phyloP scores from a whole-genome alignment of 2,329 filamentous ascomycete genomes.

The Xylaria sp. region DNA sequence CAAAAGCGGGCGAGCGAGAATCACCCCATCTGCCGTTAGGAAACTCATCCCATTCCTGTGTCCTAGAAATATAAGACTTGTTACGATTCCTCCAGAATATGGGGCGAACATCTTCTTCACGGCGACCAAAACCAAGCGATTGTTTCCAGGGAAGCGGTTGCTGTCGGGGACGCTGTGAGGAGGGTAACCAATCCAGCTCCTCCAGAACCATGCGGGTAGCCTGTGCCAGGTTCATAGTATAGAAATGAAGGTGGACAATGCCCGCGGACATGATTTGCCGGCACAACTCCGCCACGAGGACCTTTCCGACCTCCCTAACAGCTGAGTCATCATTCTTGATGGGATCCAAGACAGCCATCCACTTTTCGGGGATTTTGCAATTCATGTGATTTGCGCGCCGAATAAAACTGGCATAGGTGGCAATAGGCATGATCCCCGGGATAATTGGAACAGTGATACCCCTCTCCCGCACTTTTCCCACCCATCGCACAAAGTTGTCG shows the following conservation, averaged over 20 bases:
- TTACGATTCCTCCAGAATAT: slow-evolving; percentile 99
- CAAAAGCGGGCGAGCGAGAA: slow-evolving; percentile 93
- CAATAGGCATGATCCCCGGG: slow-evolving; percentile 93
- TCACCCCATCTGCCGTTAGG: slow-evolving; percentile 99
- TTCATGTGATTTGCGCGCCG: slow-evolving; percentile 92
- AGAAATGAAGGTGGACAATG: slow-evolving; percentile 93
- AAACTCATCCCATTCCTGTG: slow-evolving; percentile 99
- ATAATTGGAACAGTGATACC: slow-evolving; percentile 88
- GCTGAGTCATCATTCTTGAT: slow-evolving; percentile 97
- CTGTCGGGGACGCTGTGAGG: slow-evolving; percentile 79
- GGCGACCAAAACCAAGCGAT: slow-evolving; percentile 86
- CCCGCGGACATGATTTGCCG: slow-evolving; percentile 83
- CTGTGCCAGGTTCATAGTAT: slow-evolving; percentile 98
- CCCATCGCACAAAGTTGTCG: slow-evolving; percentile 94
- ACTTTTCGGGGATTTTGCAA: slow-evolving; percentile 81
- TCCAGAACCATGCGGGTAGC: slow-evolving; percentile 94
- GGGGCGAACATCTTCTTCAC: slow-evolving; percentile 94
- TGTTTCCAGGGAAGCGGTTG: slow-evolving; percentile 97
- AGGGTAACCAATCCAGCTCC: slow-evolving; percentile 84
- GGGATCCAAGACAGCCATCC: slow-evolving; percentile 84
- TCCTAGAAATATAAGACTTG: slow-evolving; percentile 93
- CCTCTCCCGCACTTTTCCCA: slow-evolving; percentile 82
- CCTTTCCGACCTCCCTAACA: slow-evolving; percentile 89
- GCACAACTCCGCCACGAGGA: slow-evolving; percentile 89
- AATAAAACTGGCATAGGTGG: slow-evolving; percentile 92